Evolutionary conservation across 805 yeast species (phyloP).

Genomic region (Wickerhamiella azyma): DNA sequence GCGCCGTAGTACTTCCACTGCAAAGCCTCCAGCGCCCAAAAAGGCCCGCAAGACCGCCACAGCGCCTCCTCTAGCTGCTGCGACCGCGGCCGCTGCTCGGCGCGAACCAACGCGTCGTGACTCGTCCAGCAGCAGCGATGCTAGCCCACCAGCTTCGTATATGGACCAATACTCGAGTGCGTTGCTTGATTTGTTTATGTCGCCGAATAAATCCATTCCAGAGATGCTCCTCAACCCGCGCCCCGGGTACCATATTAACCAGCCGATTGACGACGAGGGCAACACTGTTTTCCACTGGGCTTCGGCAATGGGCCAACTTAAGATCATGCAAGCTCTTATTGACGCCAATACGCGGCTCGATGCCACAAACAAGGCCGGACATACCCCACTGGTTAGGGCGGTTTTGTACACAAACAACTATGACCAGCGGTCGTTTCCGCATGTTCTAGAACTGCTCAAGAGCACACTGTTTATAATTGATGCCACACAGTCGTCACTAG

Average conservation of each 20-base stretch:
- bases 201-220: constrained; percentile 49
- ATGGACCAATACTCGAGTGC: constrained; percentile 32
- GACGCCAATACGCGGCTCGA: constrained; percentile 61
- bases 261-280: constrained; percentile 84
- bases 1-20: constrained; percentile 20
- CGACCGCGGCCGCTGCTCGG: constrained; percentile 5
- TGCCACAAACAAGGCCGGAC: constrained; percentile 53
- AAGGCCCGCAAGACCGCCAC: constrained; percentile 14
- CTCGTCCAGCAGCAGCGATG: constrained; percentile 5
- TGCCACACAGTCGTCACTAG: constrained; percentile 52
- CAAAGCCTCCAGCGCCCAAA: constrained; percentile 15
- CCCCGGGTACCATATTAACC: constrained; percentile 52
- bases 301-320: constrained; percentile 80
- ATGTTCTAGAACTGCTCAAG: constrained; percentile 58
- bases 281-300: constrained; percentile 97
- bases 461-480: constrained; percentile 72
- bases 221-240: constrained; percentile 51
- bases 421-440: constrained; percentile 66
- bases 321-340: constrained; percentile 60
- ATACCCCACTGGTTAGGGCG: constrained; percentile 76
- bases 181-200: constrained; percentile 40
- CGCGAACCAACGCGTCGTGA: not conserved
- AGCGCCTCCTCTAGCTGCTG: constrained; percentile 10
- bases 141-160: constrained; percentile 9
- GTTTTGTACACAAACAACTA: constrained; percentile 80